Evolutionary conservation across 345 rosid species (phyloP), one percentile per base, ranked within the genome.

Genomic region (Moricandia arvensis): DNA sequence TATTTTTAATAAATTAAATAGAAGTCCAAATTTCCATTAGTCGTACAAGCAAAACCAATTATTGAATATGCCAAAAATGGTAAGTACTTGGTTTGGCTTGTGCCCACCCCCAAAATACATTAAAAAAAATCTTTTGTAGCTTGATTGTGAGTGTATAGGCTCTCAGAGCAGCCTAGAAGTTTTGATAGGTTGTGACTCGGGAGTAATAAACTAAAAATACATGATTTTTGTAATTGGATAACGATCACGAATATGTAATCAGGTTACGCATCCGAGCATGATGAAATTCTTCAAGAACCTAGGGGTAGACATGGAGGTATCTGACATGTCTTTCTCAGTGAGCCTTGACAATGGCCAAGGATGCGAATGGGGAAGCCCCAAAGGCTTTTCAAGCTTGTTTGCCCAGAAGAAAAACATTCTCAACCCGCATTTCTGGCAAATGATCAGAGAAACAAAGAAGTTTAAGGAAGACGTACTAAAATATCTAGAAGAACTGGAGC

Each of bases 181-280:
- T 45, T 45, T 45, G 16, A 45, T 45, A 45, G 53, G 53, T 45
- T 17, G 7, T 41, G 49, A 45, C 53, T 13, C 53, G 17, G 6
- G 53, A 45, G 6, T 45, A 45, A 45, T 45, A 45, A 45, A 45
- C 53, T 45, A 41, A 45, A 45, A 47, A 47, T 47, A 47, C 2
- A 3, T 38, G 45, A 38, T 38, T 11, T 38, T 10, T 38, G 45
- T 38, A 10, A 6, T 6, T 21, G 30, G n/a, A 55, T 58, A 27
- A 58, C 1, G 41, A 60, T 33, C 43, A 31, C 33, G 8, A 33
- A 34, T 33, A 10, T 54, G 13, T 66, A 15, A 47, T 29, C 82
- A 91, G 97, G 97, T 91, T 34, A 87, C 91, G 1, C 85, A 85
- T 80, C 97, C 97, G 38, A 91, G 89, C 69, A 87, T 87, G 97